Evolutionary conservation across 2,329 filamentous ascomycete species (phyloP).

Genomic region (Sordariomycetes sp.): DNA sequence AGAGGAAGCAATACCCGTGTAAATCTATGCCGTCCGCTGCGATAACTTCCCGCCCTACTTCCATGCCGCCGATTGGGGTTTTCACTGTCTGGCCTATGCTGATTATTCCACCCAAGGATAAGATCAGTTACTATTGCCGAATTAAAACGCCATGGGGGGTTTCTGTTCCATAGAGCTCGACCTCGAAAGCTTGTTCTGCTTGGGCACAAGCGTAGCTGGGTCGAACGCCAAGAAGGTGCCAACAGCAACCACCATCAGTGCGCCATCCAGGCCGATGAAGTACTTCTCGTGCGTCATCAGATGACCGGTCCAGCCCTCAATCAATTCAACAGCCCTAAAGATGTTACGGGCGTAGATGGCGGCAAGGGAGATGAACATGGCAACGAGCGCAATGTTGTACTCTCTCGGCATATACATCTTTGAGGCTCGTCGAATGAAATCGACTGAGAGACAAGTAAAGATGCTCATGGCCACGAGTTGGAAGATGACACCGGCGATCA

Average conservation of each 20-base stretch:
- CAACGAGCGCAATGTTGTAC: constrained; percentile 14
- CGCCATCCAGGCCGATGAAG: constrained; percentile 34
- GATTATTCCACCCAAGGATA: no score
- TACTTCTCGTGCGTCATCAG: constrained; percentile 34
- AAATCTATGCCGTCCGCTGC: no score
- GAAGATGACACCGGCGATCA: constrained; percentile 36
- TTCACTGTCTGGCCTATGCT: no score
- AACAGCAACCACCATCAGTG: constrained; percentile 32
- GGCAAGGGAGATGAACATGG: constrained; percentile 24
- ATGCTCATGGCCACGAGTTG: constrained; percentile 33
- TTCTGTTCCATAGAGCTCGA: not conserved
- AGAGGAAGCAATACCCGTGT: no score
- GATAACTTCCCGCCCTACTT: no score
- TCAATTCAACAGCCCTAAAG: constrained; percentile 34
- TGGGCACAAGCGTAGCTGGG: constrained; percentile 11
- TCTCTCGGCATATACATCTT: constrained; percentile 15
- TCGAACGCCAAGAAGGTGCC: constrained; percentile 27
- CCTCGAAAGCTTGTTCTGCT: not conserved
- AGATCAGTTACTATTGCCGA: no score
- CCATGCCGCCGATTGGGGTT: no score
- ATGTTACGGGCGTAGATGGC: constrained; percentile 32
- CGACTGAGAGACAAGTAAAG: constrained; percentile 23
- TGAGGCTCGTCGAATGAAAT: constrained; percentile 22
- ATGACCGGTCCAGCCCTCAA: constrained; percentile 33
- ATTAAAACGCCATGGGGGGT: not conserved